A percentile compares a stretch with the other conserved stretches of the same genome.
Conservation (phyloP, 148 eudicot species). For the Tetragonia tetragonoides region DNA sequence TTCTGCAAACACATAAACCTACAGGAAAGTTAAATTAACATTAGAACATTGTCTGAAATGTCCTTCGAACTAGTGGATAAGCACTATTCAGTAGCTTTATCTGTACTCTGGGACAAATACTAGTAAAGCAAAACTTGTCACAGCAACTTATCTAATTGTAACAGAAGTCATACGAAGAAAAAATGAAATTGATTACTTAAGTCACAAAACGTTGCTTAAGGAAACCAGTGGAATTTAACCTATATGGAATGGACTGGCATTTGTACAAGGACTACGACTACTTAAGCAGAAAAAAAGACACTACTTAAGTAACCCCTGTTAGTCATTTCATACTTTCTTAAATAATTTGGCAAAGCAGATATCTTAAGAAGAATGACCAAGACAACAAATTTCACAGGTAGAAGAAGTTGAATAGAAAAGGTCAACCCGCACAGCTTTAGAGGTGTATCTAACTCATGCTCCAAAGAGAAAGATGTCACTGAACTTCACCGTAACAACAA, state of each 20-base stretch:
- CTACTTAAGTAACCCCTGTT: background rate
- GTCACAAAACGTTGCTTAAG: background rate
- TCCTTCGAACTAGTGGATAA: background rate
- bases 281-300: background rate
- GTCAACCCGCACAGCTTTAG: background rate
- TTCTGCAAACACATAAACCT: constrained; percentile 81
- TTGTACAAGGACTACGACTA: background rate
- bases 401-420: background rate
- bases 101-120: background rate
- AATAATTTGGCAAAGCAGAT: background rate
- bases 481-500: background rate
- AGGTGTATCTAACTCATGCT: background rate
- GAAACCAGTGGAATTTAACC: background rate
- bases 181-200: background rate
- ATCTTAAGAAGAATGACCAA: background rate
- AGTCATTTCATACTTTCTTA: background rate
- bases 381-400: background rate
- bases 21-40: constrained; percentile 16
- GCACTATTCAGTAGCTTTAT: background rate
- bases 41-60: constrained; percentile 16
- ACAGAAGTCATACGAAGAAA: background rate
- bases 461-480: background rate
- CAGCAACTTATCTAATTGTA: background rate
- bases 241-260: background rate
- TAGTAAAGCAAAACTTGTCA: background rate